Evolutionary conservation across 768 basidiomycete genomes (phyloP).

Genomic region (Suillus paluster): DNA sequence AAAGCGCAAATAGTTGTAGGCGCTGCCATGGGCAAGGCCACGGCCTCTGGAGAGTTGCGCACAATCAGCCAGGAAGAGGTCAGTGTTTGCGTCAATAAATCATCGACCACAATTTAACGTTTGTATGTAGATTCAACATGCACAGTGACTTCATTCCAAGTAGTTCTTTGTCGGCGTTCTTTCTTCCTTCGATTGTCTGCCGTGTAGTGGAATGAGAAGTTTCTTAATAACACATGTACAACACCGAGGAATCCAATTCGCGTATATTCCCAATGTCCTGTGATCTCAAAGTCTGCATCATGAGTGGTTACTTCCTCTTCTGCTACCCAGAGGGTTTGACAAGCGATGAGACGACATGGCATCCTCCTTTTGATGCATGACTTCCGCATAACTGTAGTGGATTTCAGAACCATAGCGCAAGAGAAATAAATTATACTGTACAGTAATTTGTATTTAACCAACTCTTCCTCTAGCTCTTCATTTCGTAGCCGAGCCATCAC

Average conservation of each 20-base stretch:
- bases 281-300: constrained; percentile 6
- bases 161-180: constrained; percentile 11
- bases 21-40: constrained; percentile 62
- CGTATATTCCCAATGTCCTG: neutral
- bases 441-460: constrained; percentile 94
- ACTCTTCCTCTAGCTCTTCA: constrained; percentile 92
- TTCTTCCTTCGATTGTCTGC: no score
- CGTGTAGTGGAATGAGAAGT: neutral
- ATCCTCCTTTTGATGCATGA: constrained; percentile 78
- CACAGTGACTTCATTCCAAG: constrained; percentile 35
- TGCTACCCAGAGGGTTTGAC: constrained; percentile 36
- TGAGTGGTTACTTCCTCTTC: constrained; percentile 23
- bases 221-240: neutral
- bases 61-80: constrained; percentile 80
- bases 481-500: constrained; percentile 87
- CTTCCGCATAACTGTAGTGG: constrained; percentile 60
- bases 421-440: constrained; percentile 29
- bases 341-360: constrained; percentile 69
- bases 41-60: constrained; percentile 75
- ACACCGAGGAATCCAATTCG: no score
- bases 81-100: constrained; percentile 20
- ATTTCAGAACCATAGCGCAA: constrained; percentile 1
- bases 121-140: constrained; percentile 45
- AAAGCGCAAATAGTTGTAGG: constrained; percentile 62
- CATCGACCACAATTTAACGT: neutral